phyloP scores from a whole-genome alignment of 2,329 filamentous ascomycete species.

The Xylaria sp. region DNA sequence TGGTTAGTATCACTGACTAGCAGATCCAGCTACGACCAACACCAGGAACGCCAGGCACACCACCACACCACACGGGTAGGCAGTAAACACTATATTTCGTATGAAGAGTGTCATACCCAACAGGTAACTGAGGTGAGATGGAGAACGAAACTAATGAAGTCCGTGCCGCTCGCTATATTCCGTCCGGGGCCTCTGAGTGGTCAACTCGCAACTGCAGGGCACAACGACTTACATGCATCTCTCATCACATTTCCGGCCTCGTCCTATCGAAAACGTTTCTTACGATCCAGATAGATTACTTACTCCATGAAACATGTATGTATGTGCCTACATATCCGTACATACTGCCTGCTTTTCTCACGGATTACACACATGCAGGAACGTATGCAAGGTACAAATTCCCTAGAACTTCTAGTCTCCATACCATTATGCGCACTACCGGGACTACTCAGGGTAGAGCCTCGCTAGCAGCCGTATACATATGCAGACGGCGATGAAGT shows the following conservation, averaged over 20 bases:
- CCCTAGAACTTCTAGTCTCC: background rate
- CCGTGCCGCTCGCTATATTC: background rate
- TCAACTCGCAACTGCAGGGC: background rate
- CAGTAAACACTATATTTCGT: background rate
- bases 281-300: background rate
- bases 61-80: background rate
- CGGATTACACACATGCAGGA: background rate
- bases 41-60: background rate
- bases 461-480: no score
- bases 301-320: no score
- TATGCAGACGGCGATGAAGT: no score
- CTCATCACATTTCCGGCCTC: background rate
- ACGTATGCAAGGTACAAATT: background rate
- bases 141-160: background rate
- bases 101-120: background rate
- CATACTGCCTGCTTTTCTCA: no score
- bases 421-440: background rate
- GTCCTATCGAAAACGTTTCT: background rate
- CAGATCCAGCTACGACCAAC: background rate
- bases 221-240: background rate
- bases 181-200: background rate
- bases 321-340: no score
- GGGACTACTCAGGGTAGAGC: no score
- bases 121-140: background rate
- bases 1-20: background rate